These are phyloP conservation scores for Artemisia argyi DNA, from an alignment of 129 eudicot genomes.

Conservation along the genomic window DNA sequence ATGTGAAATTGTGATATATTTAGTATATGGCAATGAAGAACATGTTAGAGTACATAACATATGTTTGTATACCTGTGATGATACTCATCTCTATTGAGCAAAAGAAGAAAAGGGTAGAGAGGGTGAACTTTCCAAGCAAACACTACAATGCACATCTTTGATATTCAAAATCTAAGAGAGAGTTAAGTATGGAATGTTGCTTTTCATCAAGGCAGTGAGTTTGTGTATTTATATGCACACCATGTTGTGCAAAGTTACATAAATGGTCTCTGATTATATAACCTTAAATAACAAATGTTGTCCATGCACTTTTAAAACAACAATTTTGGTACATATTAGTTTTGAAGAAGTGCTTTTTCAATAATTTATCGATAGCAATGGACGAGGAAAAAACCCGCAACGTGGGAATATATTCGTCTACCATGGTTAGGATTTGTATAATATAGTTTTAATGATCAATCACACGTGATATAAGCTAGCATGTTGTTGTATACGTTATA, in stretches of 20 bases:
- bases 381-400: background rate
- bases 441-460: no score
- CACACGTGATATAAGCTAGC: no score
- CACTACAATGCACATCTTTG: slow-evolving; percentile 62
- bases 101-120: slow-evolving; percentile 66
- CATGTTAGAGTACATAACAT: no score
- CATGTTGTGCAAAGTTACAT: slow-evolving; percentile 12
- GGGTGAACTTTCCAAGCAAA: slow-evolving; percentile 84
- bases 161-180: background rate
- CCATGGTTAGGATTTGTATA: no score
- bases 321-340: background rate
- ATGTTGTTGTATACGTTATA: no score
- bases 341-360: background rate
- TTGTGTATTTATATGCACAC: slow-evolving; percentile 31
- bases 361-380: no score
- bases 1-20: no score
- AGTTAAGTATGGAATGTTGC: background rate
- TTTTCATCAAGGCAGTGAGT: slow-evolving; percentile 24
- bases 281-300: slow-evolving; percentile 3
- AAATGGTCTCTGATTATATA: slow-evolving; percentile 27
- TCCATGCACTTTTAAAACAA: background rate
- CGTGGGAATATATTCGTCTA: no score
- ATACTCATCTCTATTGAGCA: slow-evolving; percentile 85
- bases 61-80: slow-evolving; percentile 57
- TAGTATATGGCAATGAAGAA: no score